Base-by-base conservation (phyloP, 2,329 filamentous ascomycete genomes). In the Aspergillus bombycis region DNA sequence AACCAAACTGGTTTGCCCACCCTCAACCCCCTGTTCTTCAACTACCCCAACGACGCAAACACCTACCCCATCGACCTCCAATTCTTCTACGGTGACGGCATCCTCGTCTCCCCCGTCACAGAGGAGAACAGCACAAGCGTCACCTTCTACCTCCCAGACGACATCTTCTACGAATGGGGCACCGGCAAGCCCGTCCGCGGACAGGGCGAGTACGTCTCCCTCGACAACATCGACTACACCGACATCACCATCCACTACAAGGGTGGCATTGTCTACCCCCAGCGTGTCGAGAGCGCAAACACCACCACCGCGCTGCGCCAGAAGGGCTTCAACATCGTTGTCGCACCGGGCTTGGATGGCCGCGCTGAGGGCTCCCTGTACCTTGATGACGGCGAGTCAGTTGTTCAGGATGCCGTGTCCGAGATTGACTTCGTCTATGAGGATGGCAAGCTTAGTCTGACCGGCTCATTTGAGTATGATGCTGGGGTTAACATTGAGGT, bases 131-230 rank as follows among this genome's bases (percentile, higher is more conserved):
- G 46, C 58, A 60, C 58, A 1, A 53, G 46, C 46, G n/a, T 60
- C 21, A 43, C 23, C 10, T 60, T 30, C 58, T 60, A 60, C 46
- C 58, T 60, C 14, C 58, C 58, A 3, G 46, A 60, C 46, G 58
- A 60, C 58, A 60, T 60, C 46, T 60, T 60, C 58, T 60, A 60
- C 19, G 58, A 60, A 53, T 60, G 46, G 45, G 46, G 58, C 32
- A 60, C 58, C 4, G 58, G 58, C 16, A 41, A 28, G 19, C 58
- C 58, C 9, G 58, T 60, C 30, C 58, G 58, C 46, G 58, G 58
- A 2, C 26, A 38, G 4, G 58, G 58, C 46, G 58, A 50, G 9
- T 60, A 60, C 58, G 46, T 60, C 46, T 41, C 46, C 38, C 38
- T 41, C 23, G 45, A 34, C 6, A 41, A 53, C 21, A 41, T 60